Base-by-base conservation (phyloP, 2,329 filamentous ascomycete species). In the Fusarium sp. region DNA sequence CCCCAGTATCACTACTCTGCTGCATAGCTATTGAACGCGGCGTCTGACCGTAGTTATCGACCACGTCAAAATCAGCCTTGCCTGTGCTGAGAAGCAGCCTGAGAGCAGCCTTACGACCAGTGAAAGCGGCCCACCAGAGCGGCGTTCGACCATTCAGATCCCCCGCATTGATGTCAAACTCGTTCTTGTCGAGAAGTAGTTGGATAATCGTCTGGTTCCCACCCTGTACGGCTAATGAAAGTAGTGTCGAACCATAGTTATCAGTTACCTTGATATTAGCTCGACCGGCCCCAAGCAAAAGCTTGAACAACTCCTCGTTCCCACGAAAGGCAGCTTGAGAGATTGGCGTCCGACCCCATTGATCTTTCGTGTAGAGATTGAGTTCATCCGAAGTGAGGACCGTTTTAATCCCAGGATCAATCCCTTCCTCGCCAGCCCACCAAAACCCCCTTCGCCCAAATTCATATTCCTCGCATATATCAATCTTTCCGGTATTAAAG, bases 381-480 rank as follows among this genome's bases (percentile, higher is more conserved):
- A 36, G 17, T 24, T 3, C 17, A 1, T 17, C 13, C 4, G 19
- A 7, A 8, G 4, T 14, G 17, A 47, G 31, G 24, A 36, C 1
- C 6, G 3, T 14, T 9, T 36, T 3, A 2, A 36, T 36, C 2
- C 22, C 7, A 14, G 2, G 1, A 17, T 15, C 19, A 4, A 7
- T 10, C 7, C 14, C 10, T 3, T 15, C 44, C 9, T 34, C 6
- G 10, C 5, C 5, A 6, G 4, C 28, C 19, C 7, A 43, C 7
- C 5, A 15, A 3, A 43, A 15, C 1, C 15, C 1, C 15, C 38
- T 33, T 22, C 2, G 24, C 4, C 36, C n/a, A 10, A 17, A 1
- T 8, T 10, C 4, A 7, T n/a, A 4, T 0, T 2, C 0, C 2
- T 1, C 8, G 9, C 31, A 22, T 1, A 22, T 17, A 22, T 52